These are phyloP conservation scores for Aspergillus novoparasiticus DNA, from an alignment of 2,329 filamentous ascomycete genomes.

Conservation along the genomic window DNA sequence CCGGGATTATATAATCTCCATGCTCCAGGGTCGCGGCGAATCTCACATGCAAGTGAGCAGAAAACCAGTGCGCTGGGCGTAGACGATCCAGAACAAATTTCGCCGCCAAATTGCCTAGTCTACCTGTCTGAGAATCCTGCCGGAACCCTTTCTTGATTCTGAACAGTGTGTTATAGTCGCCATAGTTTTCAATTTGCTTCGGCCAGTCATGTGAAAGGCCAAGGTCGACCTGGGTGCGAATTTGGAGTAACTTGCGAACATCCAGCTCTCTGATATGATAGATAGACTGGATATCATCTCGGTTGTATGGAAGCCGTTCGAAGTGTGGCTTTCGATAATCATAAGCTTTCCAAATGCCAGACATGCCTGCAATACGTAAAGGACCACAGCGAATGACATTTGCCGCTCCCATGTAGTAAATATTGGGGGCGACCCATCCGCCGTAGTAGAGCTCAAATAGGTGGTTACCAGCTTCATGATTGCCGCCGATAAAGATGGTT, in stretches of 20 bases:
- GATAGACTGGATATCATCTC: constrained; percentile 74
- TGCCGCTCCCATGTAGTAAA: constrained; percentile 94
- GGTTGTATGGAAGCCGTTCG: constrained; percentile 82
- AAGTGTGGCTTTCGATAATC: constrained; percentile 83
- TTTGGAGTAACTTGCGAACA: constrained; percentile 80
- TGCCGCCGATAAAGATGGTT: constrained; percentile 90
- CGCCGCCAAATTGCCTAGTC: constrained; percentile 78
- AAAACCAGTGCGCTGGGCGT: constrained; percentile 86
- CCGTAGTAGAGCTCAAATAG: constrained; percentile 93
- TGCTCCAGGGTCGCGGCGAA: constrained; percentile 68
- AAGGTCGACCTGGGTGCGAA: constrained; percentile 86
- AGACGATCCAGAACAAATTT: constrained; percentile 78
- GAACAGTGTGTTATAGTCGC: constrained; percentile 70
- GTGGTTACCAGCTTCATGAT: constrained; percentile 91
- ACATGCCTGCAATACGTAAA: constrained; percentile 83
- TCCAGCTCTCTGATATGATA: constrained; percentile 92
- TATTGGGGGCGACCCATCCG: constrained; percentile 94
- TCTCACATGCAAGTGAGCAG: constrained; percentile 89
- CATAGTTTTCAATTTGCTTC: constrained; percentile 75
- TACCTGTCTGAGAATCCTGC: constrained; percentile 73
- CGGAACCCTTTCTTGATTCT: constrained; percentile 73
- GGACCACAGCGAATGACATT: constrained; percentile 84
- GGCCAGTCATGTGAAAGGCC: constrained; percentile 98
- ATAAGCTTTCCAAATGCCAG: constrained; percentile 91
- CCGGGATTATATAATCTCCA: constrained; percentile 30